Percentiles rank a stretch among this genome's conserved stretches.
These are phyloP conservation scores for Periconia macrospinosa DNA, from an alignment of 2,329 filamentous ascomycete genomes.

Conservation along the genomic window DNA sequence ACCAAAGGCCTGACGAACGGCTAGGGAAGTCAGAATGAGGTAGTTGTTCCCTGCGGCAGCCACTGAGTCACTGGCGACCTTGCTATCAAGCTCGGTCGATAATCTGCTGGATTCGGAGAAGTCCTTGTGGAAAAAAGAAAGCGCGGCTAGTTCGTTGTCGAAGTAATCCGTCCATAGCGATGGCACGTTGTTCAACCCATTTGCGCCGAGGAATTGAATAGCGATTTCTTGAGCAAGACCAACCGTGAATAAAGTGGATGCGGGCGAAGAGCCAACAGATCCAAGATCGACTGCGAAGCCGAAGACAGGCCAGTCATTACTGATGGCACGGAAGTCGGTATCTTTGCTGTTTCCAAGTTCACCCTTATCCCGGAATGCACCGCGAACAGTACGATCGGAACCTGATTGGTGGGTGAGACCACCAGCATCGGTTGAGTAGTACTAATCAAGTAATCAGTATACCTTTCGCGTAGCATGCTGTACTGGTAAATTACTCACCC, in stretches of 20 bases:
- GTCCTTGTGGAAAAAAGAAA: slow-evolving; percentile 55
- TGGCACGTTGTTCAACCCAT: slow-evolving; percentile 42
- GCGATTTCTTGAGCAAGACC: slow-evolving; percentile 53
- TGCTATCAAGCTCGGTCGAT: slow-evolving; percentile 45
- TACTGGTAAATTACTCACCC: slow-evolving; percentile 20
- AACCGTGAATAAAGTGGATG: slow-evolving; percentile 52
- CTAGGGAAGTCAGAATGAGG: slow-evolving; percentile 53
- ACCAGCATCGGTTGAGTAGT: slow-evolving; percentile 53
- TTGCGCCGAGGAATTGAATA: slow-evolving; percentile 52
- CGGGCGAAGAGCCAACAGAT: slow-evolving; percentile 39
- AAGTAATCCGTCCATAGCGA: slow-evolving; percentile 57
- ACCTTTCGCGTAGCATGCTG: not conserved
- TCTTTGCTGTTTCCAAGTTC: slow-evolving; percentile 51
- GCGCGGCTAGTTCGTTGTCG: slow-evolving; percentile 46
- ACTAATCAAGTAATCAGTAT: slow-evolving; percentile 30
- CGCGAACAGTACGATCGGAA: slow-evolving; percentile 49
- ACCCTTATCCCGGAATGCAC: slow-evolving; percentile 49
- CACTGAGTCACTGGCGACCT: slow-evolving; percentile 49
- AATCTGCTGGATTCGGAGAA: slow-evolving; percentile 39
- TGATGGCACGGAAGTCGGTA: slow-evolving; percentile 54
- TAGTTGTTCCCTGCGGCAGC: slow-evolving; percentile 53
- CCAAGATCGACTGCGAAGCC: slow-evolving; percentile 56
- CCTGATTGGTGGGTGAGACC: slow-evolving; percentile 53
- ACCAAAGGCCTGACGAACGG: slow-evolving; percentile 57
- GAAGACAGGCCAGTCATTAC: slow-evolving; percentile 55